These are phyloP conservation scores for Amanita inopinata DNA, from an alignment of 768 basidiomycete genomes.

Conservation along the genomic window DNA sequence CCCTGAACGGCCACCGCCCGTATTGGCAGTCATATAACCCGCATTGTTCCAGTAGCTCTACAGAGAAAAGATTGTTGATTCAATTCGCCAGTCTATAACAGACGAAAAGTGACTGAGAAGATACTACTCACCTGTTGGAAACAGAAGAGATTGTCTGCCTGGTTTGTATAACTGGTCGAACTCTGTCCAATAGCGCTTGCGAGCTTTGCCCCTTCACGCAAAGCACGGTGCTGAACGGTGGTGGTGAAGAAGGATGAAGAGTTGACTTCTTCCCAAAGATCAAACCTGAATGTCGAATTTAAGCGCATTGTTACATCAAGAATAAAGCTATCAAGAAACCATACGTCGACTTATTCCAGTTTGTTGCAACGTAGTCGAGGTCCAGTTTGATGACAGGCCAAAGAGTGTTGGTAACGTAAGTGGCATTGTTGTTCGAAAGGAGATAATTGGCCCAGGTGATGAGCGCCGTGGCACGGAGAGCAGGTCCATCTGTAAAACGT, in stretches of 20 bases:
- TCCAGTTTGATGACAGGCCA: slow-evolving; percentile 72
- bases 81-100: too few relatives aligned
- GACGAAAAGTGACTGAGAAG: neutral
- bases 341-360: slow-evolving; percentile 62
- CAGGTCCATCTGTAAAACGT: slow-evolving; percentile 49
- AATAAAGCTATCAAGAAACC: slow-evolving; percentile 13
- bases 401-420: slow-evolving; percentile 37
- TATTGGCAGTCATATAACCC: slow-evolving; percentile 67
- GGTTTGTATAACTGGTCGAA: slow-evolving; percentile 35
- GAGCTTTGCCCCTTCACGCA: slow-evolving; percentile 58
- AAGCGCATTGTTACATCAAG: neutral
- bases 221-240: slow-evolving; percentile 64
- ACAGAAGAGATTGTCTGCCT: slow-evolving; percentile 59
- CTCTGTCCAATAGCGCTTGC: slow-evolving; percentile 48
- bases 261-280: slow-evolving; percentile 67
- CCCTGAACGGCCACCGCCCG: slow-evolving; percentile 63
- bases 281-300: slow-evolving; percentile 36
- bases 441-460: slow-evolving; percentile 63
- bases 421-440: slow-evolving; percentile 32
- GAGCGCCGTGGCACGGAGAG: slow-evolving; percentile 56
- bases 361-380: slow-evolving; percentile 58
- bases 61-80: neutral
- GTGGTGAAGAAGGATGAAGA: slow-evolving; percentile 78
- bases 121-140: slow-evolving; percentile 58
- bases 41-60: slow-evolving; percentile 67